phyloP scores from a whole-genome alignment of 2,329 filamentous ascomycete species.

The Metarhizium humberi region DNA sequence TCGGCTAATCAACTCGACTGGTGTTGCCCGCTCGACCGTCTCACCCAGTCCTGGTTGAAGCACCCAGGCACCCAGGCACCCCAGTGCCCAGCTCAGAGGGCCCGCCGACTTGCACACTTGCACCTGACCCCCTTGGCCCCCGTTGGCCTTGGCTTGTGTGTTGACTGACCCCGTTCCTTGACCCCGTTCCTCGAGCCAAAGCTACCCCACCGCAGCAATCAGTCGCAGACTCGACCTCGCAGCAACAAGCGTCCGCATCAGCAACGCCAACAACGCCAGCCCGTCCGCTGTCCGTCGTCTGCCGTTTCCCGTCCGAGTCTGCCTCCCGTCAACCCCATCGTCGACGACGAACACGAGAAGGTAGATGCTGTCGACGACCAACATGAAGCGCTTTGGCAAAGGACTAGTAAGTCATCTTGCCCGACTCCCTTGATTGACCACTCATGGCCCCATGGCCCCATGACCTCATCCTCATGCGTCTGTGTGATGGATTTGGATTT shows the following conservation, averaged over 20 bases:
- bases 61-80: too few relatives aligned
- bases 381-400: slow-evolving; percentile 96
- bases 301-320: neutral
- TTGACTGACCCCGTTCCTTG: neutral
- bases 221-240: slow-evolving; percentile 8
- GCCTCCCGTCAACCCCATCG: neutral
- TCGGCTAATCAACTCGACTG: too few relatives aligned
- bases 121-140: slow-evolving; percentile 22
- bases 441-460: neutral
- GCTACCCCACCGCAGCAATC: slow-evolving; percentile 14
- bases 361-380: slow-evolving; percentile 26
- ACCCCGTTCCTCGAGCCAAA: neutral
- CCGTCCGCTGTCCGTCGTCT: neutral
- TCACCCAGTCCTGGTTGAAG: too few relatives aligned
- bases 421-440: slow-evolving; percentile 11
- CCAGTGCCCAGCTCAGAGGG: neutral
- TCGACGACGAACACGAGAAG: slow-evolving; percentile 6
- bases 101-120: slow-evolving; percentile 7
- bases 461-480: neutral
- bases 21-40: too few relatives aligned
- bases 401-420: slow-evolving; percentile 48
- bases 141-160: neutral
- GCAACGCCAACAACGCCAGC: slow-evolving; percentile 1
- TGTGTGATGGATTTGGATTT: neutral
- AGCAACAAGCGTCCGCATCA: neutral